Percentiles rank a stretch among this genome's conserved stretches.
Evolutionary conservation across 1,284 basidiomycete genomes (phyloP).

Genomic region (Fomitopsis schrenkii): DNA sequence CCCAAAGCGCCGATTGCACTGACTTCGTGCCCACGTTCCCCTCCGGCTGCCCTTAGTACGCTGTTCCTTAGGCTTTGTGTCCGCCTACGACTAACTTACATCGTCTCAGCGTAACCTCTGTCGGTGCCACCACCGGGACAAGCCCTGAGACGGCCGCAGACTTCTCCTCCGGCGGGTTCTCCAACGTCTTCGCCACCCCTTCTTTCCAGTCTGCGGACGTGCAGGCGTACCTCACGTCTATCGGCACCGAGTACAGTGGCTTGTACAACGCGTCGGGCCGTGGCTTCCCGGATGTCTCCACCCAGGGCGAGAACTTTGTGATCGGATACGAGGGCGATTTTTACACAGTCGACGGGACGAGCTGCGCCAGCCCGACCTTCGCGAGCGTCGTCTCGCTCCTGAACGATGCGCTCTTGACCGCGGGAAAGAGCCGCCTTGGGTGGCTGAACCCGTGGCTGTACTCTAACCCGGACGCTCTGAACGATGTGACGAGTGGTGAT

Average conservation of each 20-base stretch:
- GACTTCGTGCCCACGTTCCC: slow-evolving; percentile 70
- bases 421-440: slow-evolving; percentile 41
- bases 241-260: slow-evolving; percentile 24
- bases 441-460: slow-evolving; percentile 51
- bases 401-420: slow-evolving; percentile 44
- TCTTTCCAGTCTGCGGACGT: slow-evolving; percentile 37
- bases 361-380: slow-evolving; percentile 12
- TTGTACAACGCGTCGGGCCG: slow-evolving; percentile 16
- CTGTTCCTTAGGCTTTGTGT: too few species aligned
- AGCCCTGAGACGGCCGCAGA: slow-evolving; percentile 48
- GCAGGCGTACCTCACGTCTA: slow-evolving; percentile 24
- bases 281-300: slow-evolving; percentile 26
- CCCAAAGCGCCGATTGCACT: slow-evolving; percentile 41
- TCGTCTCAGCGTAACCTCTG: slow-evolving; percentile 54
- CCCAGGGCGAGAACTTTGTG: slow-evolving; percentile 25
- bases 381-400: slow-evolving; percentile 48
- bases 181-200: slow-evolving; percentile 38
- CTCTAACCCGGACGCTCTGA: slow-evolving; percentile 4
- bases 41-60: slow-evolving; percentile 42
- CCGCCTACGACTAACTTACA: neutral
- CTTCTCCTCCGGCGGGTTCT: slow-evolving; percentile 46
- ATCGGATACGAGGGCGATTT: slow-evolving; percentile 24
- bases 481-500: slow-evolving; percentile 9
- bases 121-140: slow-evolving; percentile 49
- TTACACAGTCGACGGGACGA: slow-evolving; percentile 46